Evolutionary conservation across 1,284 basidiomycete species (phyloP), one percentile per base, ranked within the genome.

Genomic region (Leucoagaricus sp.): DNA sequence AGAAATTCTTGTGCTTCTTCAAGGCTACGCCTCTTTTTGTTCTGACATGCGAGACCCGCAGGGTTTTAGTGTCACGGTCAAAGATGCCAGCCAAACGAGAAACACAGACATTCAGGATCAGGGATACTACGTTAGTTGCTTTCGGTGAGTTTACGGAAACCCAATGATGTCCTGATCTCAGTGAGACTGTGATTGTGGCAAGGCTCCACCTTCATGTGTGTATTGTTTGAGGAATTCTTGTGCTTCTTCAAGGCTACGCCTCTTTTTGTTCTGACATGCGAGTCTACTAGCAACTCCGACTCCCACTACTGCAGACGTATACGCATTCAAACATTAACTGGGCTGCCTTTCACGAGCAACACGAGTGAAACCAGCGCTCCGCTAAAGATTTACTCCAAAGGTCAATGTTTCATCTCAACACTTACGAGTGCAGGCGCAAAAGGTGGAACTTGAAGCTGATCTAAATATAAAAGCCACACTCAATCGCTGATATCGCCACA

Each of bases 121-220:
- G n/a, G n/a, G 5, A 8, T 40, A n/a, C 17, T 15, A 12, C 8
- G 17, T 5, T 5, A 17, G 38, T 9, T 40, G n/a, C 5, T 17
- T 1, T 31, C 12, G 31, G n/a, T 15, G 34, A n/a, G 33, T 12
- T 6, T 15, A 15, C 38, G 9, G 9, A 44, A 13, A 42, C 44
- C n/a, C n/a, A 7, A 42, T 44, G 12, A 23, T 21, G 28, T 23
- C 28, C 40, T 51, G 40, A 12, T 25, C 15, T n/a, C 41, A 10
- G 28, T 42, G 38, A 17, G 17, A 31, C 29, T 33, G 17, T 33
- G 40, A 34, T 25, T 12, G n/a, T n/a, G n/a, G n/a, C n/a, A n/a
- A n/a, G 21, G 50, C 50, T 52, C 50, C 50, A 52, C 50, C 40
- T 44, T 40, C 50, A 52, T 52, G 50, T 33, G 50, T 19, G 41